Conservation (phyloP, 148 eudicot species). For the Polygonum maritimum region DNA sequence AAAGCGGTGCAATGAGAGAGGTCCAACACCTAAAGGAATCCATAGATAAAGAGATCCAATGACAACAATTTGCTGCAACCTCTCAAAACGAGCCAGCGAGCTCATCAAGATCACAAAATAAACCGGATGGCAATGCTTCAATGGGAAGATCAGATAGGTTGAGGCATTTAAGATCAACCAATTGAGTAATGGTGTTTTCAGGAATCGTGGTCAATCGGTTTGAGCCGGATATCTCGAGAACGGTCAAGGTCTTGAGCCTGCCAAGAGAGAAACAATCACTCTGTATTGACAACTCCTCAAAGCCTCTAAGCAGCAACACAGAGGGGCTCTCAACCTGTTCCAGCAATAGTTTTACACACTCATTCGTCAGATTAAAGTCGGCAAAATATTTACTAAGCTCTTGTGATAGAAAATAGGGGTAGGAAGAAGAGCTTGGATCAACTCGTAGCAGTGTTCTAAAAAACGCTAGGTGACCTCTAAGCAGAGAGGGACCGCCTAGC, state of each 20-base stretch:
- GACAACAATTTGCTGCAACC: background rate
- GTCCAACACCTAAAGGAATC: no score
- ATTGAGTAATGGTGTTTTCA: background rate
- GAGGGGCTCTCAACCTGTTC: background rate
- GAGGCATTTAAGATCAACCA: background rate
- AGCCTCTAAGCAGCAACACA: background rate
- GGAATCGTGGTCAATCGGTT: background rate
- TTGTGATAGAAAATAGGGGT: no score
- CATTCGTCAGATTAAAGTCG: background rate
- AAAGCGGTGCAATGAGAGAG: background rate
- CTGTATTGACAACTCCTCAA: background rate
- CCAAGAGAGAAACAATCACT: background rate
- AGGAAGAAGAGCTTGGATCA: no score
- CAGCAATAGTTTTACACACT: background rate
- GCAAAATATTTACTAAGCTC: background rate
- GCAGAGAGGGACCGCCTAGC: no score
- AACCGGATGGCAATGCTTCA: background rate
- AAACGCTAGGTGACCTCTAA: no score
- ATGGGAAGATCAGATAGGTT: background rate
- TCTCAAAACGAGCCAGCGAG: background rate
- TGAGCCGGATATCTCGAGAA: background rate
- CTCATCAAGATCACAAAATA: background rate
- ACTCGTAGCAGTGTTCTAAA: no score
- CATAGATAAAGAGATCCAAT: no score
- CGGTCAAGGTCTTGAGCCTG: background rate